phyloP scores from a whole-genome alignment of 768 basidiomycete species.

The Trametes coccinea region DNA sequence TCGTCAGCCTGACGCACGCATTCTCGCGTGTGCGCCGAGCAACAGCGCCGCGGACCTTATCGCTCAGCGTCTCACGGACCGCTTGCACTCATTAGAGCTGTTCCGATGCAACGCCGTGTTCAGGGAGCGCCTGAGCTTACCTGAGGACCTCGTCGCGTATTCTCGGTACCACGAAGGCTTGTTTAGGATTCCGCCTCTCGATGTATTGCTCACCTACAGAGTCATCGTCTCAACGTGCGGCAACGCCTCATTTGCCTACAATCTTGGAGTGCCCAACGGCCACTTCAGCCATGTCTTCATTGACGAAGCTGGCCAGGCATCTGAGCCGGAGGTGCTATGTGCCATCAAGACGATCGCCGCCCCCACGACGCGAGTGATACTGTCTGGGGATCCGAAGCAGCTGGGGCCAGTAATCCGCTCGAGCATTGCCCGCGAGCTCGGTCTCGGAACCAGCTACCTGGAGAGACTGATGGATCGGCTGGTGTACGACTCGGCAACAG shows the following conservation, averaged over 20 bases:
- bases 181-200: constrained; percentile 42
- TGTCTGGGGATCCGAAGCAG: constrained; percentile 73
- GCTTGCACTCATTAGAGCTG: constrained; percentile 39
- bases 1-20: constrained; percentile 40
- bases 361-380: constrained; percentile 52
- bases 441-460: constrained; percentile 59
- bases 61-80: constrained; percentile 40
- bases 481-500: constrained; percentile 29
- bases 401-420: constrained; percentile 70
- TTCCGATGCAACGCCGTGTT: constrained; percentile 62
- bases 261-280: constrained; percentile 57
- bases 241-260: constrained; percentile 56
- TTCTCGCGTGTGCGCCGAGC: constrained; percentile 67
- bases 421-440: constrained; percentile 52
- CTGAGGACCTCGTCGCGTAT: constrained; percentile 40
- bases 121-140: constrained; percentile 41
- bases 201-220: constrained; percentile 43
- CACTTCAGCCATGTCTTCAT: constrained; percentile 70
- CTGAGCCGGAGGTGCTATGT: constrained; percentile 66
- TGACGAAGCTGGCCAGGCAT: constrained; percentile 74
- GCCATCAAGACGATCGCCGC: constrained; percentile 61
- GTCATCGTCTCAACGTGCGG: constrained; percentile 68
- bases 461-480: constrained; percentile 46
- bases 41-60: constrained; percentile 70
- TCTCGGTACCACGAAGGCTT: constrained; percentile 40